Base-by-base conservation (phyloP, 371 early-diverging fungal species). In the Conidiobolus incongruus region DNA sequence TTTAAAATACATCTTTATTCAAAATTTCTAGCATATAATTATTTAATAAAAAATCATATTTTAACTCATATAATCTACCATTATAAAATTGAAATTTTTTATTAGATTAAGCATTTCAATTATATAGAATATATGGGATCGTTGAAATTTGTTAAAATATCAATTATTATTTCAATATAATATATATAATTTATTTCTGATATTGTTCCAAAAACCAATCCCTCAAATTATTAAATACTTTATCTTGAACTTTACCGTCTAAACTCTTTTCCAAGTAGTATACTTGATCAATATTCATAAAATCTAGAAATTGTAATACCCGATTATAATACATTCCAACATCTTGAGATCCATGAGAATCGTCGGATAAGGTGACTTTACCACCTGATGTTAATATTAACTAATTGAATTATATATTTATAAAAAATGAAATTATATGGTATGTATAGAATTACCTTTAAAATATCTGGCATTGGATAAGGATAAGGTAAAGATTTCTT, bases 281-380 rank as follows among this genome's bases (percentile, higher is more conserved):
- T 21, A 80, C 45, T 0, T 52, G 52, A 11, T 56, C 20, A 5
- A 81, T 61, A 6, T 58, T 60, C 22, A 52, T 54, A 33, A 64
- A 60, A 24, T 40, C 30, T 17, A 82, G 50, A 55, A 76, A 78
- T 17, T 48, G 51, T 16, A 48, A 52, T 15, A 80, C 50, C 40
- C 55, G 58, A 38, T 66, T 60, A 52, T 92, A 94, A 55, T 75
- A 54, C 65, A 86, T 57, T 15, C 82, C 89, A 22, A 94, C 82
- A 44, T 83, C 86, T 13, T 67, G 46, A 2, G 87, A 86, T 3
- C 88, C 88, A 52, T 94, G 95, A 37, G 77, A 73, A 55, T 94
- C 93, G 52, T 94, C 95, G 3, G 83, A 78, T 12, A 94, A 52
- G 1, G 89, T 88, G 38, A 90, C 69, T 23, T 62, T 66, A 5